Evolutionary conservation across 2,329 filamentous ascomycete genomes (phyloP).

Genomic region (Talaromyces verruculosus): DNA sequence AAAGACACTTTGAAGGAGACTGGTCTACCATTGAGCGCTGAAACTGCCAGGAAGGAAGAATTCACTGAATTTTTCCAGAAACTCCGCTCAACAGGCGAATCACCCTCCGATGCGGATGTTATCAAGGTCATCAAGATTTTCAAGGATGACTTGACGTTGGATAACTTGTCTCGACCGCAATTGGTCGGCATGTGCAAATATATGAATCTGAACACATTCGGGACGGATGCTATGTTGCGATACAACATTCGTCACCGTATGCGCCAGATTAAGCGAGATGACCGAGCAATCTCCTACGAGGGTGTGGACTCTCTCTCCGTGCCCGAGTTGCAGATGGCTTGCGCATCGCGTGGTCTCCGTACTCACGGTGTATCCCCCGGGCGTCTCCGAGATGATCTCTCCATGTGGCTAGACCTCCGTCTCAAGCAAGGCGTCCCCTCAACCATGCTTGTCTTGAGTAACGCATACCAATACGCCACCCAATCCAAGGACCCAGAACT

Average conservation of each 20-base stretch:
- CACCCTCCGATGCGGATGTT: slow-evolving; percentile 83
- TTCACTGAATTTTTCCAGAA: slow-evolving; percentile 98
- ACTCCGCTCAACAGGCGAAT: slow-evolving; percentile 84
- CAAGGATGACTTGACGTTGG: slow-evolving; percentile 93
- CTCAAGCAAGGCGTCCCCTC: slow-evolving; percentile 94
- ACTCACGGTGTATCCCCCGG: slow-evolving; percentile 90
- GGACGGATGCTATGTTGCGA: slow-evolving; percentile 94
- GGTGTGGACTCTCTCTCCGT: slow-evolving; percentile 93
- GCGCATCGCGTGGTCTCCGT: slow-evolving; percentile 85
- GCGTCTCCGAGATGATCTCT: slow-evolving; percentile 81
- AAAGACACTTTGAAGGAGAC: slow-evolving; percentile 86
- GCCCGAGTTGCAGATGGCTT: slow-evolving; percentile 85
- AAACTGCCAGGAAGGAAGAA: slow-evolving; percentile 86
- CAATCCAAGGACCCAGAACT: slow-evolving; percentile 75
- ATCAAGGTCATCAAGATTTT: slow-evolving; percentile 99
- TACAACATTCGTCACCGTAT: slow-evolving; percentile 97
- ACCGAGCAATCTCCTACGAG: slow-evolving; percentile 89
- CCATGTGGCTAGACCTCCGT: slow-evolving; percentile 91
- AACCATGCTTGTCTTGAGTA: slow-evolving; percentile 90
- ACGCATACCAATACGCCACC: slow-evolving; percentile 91
- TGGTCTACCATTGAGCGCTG: slow-evolving; percentile 81
- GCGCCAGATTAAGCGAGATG: slow-evolving; percentile 98
- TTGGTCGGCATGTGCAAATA: slow-evolving; percentile 97
- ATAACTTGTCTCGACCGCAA: slow-evolving; percentile 94
- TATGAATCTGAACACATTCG: slow-evolving; percentile 96